Base-by-base conservation (phyloP, 2,329 filamentous ascomycete genomes). In the Ceratocystis ficicola region DNA sequence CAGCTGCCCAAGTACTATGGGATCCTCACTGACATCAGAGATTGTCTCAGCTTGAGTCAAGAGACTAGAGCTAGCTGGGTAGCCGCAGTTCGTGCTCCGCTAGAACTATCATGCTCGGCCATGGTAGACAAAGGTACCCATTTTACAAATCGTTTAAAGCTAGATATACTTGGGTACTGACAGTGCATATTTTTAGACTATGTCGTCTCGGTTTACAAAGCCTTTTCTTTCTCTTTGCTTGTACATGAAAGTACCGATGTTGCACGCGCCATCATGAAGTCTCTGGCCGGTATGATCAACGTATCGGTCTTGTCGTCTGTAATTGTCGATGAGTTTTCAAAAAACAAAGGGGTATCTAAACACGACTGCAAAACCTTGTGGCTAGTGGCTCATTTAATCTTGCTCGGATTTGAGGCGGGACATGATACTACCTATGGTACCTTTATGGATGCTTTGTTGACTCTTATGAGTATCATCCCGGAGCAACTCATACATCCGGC, bases 311-410 rank as follows among this genome's bases (percentile, higher is more conserved):
- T 85, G 1, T 78, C 78, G 0, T 70, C 72, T 12, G 75, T 75
- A 25, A 77, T 84, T 8, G 70, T 76, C 17, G 69, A 73, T 12
- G 71, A 72, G 1, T 76, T 78, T 60, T 69, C 72, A 1, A 70
- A 71, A 1, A 68, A 71, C 1, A 67, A 72, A 5, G 67, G 71
- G 10, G 61, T 67, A 0, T 67, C 70, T 1, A 69, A 71, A 12
- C 72, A 75, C 0, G 75, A 75, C 46, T 75, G 79, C 50, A 74
- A 76, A 8, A 79, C 84, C 46, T 73, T 90, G 48, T 86, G 85
- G 79, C 78, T 89, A 32, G 75, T 90, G 32, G 81, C 87, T 15
- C 84, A 88, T 70, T 86, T 87, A 69, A 81, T 89, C 68, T 80
- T 82, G 63, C 73, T 87, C 12, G 79, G 80, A 63, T 76, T 77